Evolutionary conservation across 176 grass and related monocot species (phyloP).

Genomic region (Aegilops tauschii): DNA sequence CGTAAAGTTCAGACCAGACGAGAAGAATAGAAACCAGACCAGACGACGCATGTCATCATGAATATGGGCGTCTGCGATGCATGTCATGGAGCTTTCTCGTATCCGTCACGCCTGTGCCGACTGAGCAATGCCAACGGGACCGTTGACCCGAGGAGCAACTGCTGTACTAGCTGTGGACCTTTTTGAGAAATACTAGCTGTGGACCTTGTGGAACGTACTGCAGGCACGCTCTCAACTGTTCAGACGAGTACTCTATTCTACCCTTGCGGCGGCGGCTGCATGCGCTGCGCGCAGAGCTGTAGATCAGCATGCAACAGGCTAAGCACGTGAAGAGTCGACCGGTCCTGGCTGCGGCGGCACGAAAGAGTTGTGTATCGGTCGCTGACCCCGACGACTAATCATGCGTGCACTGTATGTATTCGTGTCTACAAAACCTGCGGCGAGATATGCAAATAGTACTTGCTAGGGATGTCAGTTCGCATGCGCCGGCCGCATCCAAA

Average conservation of each 20-base stretch:
- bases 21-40: too few relatives aligned
- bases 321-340: neutral
- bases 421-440: neutral
- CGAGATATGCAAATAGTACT: neutral
- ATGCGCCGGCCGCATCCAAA: neutral
- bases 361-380: neutral
- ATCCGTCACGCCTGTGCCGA: neutral
- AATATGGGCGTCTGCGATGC: too few relatives aligned
- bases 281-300: neutral
- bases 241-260: neutral
- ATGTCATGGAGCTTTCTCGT: neutral
- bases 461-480: conserved; percentile 1
- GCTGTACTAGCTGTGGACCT: neutral
- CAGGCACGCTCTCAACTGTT: neutral
- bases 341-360: neutral
- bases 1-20: too few relatives aligned
- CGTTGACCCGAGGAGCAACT: neutral
- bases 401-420: neutral
- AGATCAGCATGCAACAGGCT: neutral
- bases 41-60: too few relatives aligned
- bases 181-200: too few relatives aligned
- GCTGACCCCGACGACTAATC: conserved; percentile 3
- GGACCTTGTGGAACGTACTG: neutral
- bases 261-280: neutral
- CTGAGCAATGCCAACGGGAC: neutral